Evolutionary conservation across 2,329 filamentous ascomycete genomes (phyloP), one percentile per base, ranked within the genome.

Genomic region (Claviceps fusiformis): DNA sequence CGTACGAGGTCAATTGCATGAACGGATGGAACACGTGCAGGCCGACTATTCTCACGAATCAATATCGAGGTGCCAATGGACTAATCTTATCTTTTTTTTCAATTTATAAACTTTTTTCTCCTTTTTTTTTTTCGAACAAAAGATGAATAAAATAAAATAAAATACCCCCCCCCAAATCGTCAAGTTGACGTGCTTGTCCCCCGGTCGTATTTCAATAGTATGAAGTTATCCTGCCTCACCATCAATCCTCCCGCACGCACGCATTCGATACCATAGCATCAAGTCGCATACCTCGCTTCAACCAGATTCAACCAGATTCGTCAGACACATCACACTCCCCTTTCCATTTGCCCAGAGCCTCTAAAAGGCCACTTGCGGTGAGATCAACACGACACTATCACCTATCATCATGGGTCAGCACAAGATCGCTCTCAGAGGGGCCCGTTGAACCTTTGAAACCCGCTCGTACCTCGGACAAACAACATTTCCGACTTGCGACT

Each of bases 401-500:
- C 85, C 84, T 87, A 60, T 47, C 50, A 24, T 24, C 19, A 31
- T 27, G 24, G 19, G 29, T 45, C 31, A 47, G 24, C 7, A 35
- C 17, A 27, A 15, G 24, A 8, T 27, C 24, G 24, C 24, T 6
- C n/a, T 11, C 44, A 6, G 29, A 6, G 29, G 8, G 9, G 49
- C n/a, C 70, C 79, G 19, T 19, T 37, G 17, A 17, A 59, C 73
- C 92, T 91, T 6, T 4, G 39, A n/a, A 41, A n/a, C 6, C 39
- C 39, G 39, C n/a, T 46, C 48, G 48, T 54, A 58, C 56, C 92
- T 87, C 93, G 79, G 56, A 98, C 92, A 69, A 98, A 98, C 24
- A 98, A 75, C 93, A 98, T 98, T 69, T 97, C 93, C 47, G 90
- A 95, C 71, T 96, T 95, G 73, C 95, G 95, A 74, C 92, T 95